Evolutionary conservation across 2,329 filamentous ascomycete genomes (phyloP).

Genomic region (Metarhizium sp.): DNA sequence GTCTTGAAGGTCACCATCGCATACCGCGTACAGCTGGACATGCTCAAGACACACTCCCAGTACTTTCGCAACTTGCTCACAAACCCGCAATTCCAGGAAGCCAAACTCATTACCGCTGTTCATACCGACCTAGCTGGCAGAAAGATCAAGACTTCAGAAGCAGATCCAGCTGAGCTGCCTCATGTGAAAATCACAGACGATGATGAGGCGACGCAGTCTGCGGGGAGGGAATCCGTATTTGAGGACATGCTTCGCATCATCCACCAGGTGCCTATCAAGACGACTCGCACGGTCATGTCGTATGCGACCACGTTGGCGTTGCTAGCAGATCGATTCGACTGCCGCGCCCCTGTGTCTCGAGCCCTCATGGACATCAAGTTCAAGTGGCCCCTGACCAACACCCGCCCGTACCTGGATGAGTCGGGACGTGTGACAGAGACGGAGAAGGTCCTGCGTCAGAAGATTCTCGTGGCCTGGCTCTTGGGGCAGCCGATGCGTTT

Average conservation of each 20-base stretch:
- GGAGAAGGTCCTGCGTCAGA: slow-evolving; percentile 61
- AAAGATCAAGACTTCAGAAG: slow-evolving; percentile 38
- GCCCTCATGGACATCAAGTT: slow-evolving; percentile 42
- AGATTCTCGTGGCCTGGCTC: slow-evolving; percentile 56
- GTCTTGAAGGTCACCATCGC: slow-evolving; percentile 28
- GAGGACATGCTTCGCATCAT: slow-evolving; percentile 59
- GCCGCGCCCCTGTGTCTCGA: slow-evolving; percentile 42
- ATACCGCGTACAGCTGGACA: slow-evolving; percentile 51
- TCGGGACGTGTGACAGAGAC: slow-evolving; percentile 30
- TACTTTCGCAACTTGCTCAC: slow-evolving; percentile 63
- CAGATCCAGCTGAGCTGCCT: slow-evolving; percentile 46
- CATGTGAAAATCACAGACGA: slow-evolving; percentile 56
- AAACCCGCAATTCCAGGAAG: slow-evolving; percentile 54
- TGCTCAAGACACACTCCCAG: slow-evolving; percentile 51
- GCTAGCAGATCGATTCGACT: slow-evolving; percentile 66
- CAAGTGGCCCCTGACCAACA: slow-evolving; percentile 42
- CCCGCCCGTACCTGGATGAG: slow-evolving; percentile 25
- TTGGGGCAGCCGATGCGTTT: slow-evolving; percentile 54
- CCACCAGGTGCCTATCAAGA: slow-evolving; percentile 42
- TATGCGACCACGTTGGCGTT: slow-evolving; percentile 60
- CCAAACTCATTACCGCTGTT: slow-evolving; percentile 39
- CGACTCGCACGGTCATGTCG: slow-evolving; percentile 37
- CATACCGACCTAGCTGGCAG: slow-evolving; percentile 39
- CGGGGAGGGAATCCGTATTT: slow-evolving; percentile 52
- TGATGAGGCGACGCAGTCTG: slow-evolving; percentile 54